Evolutionary conservation across 2,329 filamentous ascomycete species (phyloP), one percentile per base, ranked within the genome.

Genomic region (Aspergillus arachidicola): DNA sequence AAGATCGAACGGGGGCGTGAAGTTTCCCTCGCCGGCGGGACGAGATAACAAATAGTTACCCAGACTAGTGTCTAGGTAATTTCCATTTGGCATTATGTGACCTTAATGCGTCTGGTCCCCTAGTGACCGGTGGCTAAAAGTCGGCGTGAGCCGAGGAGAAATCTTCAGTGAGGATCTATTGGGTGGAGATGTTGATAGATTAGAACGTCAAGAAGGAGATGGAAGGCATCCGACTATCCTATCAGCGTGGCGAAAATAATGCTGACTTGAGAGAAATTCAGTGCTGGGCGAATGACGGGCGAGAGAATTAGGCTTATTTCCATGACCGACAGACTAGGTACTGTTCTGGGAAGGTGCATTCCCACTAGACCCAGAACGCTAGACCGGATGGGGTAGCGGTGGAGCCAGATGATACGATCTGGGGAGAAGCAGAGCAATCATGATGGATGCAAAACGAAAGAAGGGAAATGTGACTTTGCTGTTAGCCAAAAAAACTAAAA

Each of bases 351-450:
- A 68, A 73, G 61, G 70, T 63, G 63, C 9, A 63, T 67, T 60
- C 58, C 68, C 66, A 67, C 57, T 62, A 59, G 64, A 55, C 65
- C 66, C 63, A 61, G 38, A 32, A 21, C 46, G 53, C 72, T 75
- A 75, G 67, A 61, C 72, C 68, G 30, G 50, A 71, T 68, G 51
- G 63, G 69, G 72, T 41, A 57, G 54, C 61, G 66, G 72, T 76
- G 74, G 74, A 72, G 69, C 64, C 34, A 48, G 63, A 61, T 64
- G 62, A 66, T 68, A 65, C 64, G 67, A 75, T 76, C 72, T 69
- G 69, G 73, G 70, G 73, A 66, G 58, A 64, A 64, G 54, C 48
- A 56, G 54, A 60, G 56, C 58, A 62, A 61, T 38, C n/a, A 50
- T 21, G n/a, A 59, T 54, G 41, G 45, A 58, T 28, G 32, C 51